phyloP scores from a whole-genome alignment of 2,329 filamentous ascomycete genomes.

The Thermothelomyces thermophilus region DNA sequence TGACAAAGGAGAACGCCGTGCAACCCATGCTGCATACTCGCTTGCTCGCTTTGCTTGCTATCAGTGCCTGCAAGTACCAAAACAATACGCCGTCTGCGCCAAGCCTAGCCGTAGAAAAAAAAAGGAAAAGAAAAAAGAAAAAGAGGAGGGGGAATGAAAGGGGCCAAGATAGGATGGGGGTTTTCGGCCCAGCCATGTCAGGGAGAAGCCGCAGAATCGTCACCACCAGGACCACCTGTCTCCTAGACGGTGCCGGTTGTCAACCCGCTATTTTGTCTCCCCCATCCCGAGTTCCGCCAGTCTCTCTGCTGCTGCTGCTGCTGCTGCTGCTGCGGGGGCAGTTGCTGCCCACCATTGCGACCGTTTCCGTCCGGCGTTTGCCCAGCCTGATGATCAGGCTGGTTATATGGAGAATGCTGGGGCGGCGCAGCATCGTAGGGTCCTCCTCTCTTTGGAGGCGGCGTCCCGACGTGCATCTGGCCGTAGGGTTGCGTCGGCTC shows the following conservation, averaged over 20 bases:
- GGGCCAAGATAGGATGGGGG: not conserved
- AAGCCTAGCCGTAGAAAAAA: not conserved
- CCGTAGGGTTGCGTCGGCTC: conserved; percentile 39
- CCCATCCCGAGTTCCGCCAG: conserved; percentile 53
- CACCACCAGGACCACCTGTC: not conserved
- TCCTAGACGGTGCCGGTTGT: conserved; percentile 39
- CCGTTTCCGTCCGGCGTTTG: conserved; percentile 34
- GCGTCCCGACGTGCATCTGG: conserved; percentile 34
- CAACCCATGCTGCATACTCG: conserved; percentile 10
- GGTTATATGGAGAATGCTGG: conserved; percentile 38
- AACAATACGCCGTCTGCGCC: not conserved
- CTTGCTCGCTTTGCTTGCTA: too few species aligned
- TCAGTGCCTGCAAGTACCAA: not conserved
- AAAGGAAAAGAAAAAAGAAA: not conserved
- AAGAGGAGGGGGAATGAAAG: not conserved
- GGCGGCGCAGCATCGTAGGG: conserved; percentile 33
- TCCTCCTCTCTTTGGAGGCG: conserved; percentile 43
- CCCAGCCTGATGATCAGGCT: conserved; percentile 13
- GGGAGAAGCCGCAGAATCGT: not conserved
- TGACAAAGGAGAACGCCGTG: conserved; percentile 13
- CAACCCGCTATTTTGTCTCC: conserved; percentile 44
- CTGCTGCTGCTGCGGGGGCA: conserved; percentile 16
- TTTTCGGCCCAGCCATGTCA: too few species aligned
- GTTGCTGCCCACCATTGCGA: conserved; percentile 31
- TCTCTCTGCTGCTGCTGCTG: conserved; percentile 40